A percentile compares a stretch with the other conserved stretches of the same genome.
Evolutionary conservation across 106 monocot genomes (phyloP).

Genomic region (Apostasia ramifera): DNA sequence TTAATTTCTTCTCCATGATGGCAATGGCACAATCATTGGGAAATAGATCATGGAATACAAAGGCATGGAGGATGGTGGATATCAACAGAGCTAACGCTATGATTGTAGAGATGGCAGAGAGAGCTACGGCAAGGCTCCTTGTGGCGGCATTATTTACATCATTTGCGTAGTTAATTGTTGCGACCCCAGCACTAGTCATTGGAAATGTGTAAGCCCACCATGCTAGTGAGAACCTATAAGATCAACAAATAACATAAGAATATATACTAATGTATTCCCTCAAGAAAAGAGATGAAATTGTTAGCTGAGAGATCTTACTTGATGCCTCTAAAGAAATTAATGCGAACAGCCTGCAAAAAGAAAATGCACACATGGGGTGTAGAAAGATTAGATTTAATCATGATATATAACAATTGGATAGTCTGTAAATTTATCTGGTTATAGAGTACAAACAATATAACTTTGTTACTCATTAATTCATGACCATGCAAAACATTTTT

Average conservation of each 20-base stretch:
- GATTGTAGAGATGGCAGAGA: constrained; percentile 54
- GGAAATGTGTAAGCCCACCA: constrained; percentile 72
- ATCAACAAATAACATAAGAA: neutral
- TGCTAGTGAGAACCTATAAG: constrained; percentile 37
- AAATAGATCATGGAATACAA: constrained; percentile 62
- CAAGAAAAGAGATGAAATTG: too few species aligned
- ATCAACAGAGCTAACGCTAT: constrained; percentile 52
- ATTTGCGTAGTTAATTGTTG: constrained; percentile 50
- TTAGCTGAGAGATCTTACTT: constrained; percentile 9
- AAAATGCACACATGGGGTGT: too few species aligned
- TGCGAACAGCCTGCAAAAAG: constrained; percentile 35
- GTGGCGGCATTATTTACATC: constrained; percentile 46
- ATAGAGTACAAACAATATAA: too few species aligned
- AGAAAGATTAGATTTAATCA: too few species aligned
- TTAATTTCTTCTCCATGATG: constrained; percentile 35
- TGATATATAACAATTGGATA: too few species aligned
- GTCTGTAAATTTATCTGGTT: too few species aligned
- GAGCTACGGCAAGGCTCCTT: constrained; percentile 20
- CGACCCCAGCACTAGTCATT: constrained; percentile 41
- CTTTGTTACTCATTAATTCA: too few species aligned
- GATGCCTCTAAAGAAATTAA: constrained; percentile 54
- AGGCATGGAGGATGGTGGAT: constrained; percentile 59
- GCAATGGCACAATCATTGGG: constrained; percentile 83
- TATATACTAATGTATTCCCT: too few species aligned
- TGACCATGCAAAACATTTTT: too few species aligned